These are phyloP conservation scores for Phytophthora quininea DNA, from an alignment of 352 stramenopile species.

Conservation along the genomic window DNA sequence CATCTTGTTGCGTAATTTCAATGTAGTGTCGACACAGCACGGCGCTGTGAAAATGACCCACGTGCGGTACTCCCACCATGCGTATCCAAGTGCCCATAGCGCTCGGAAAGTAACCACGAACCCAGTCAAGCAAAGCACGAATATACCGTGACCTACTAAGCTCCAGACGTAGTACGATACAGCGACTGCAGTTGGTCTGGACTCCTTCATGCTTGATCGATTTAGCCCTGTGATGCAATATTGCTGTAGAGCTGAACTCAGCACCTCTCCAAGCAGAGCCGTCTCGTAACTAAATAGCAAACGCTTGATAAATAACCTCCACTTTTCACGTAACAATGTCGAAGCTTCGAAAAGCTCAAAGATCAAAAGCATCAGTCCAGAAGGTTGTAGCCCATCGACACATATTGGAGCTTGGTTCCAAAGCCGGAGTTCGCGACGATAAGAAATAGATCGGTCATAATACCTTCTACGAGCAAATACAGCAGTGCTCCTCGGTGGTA, in stretches of 20 bases:
- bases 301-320: not conserved
- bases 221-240: not conserved
- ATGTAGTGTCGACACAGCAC: not conserved
- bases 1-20: not conserved
- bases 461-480: not conserved
- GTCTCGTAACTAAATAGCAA: conserved; percentile 10
- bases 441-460: not conserved
- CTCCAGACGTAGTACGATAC: not conserved
- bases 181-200: not conserved
- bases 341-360: conserved; percentile 14
- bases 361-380: conserved; percentile 13
- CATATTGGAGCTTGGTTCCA: not conserved
- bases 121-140: not conserved
- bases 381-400: conserved; percentile 13
- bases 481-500: not conserved
- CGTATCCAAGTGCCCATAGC: not conserved
- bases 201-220: not conserved
- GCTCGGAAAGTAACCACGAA: conserved; percentile 2
- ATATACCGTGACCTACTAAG: conserved; percentile 4
- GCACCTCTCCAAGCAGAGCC: not conserved
- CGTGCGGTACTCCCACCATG: not conserved
- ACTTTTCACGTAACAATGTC: not conserved
- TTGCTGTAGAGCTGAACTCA: not conserved
- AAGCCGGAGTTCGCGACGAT: conserved; percentile 10
- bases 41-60: not conserved